Base-by-base conservation (phyloP, 176 grass and related monocot species). In the Typha latifolia region DNA sequence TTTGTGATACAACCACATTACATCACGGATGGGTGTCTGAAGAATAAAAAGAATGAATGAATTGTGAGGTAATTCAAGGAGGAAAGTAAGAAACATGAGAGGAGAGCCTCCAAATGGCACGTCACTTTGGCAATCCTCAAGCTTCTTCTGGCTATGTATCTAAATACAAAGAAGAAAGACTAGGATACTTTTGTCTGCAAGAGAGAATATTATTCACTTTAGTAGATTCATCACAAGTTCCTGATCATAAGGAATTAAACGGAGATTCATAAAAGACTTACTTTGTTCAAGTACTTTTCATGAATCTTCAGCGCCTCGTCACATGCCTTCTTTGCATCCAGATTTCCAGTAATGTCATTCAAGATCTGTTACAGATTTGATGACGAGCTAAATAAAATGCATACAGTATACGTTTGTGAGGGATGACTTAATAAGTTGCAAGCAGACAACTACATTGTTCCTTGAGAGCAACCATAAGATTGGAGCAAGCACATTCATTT, bases 261-360 rank as follows among this genome's bases (percentile, higher is more conserved):
- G 52, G 7, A 37, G n/a, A 57, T 57, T 15, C n/a, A 16, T 18
- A 16, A 2, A 57, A 67, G 32, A 48, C 15, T 12, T 75, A 67
- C 63, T 49, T 67, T 49, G 50, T 37, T 59, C 51, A 75, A 59
- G 64, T 75, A 75, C 13, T 67, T 75, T 16, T 32, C 16, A 48
- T 75, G 73, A 48, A 75, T n/a, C 64, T 67, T 75, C 63, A 75
- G 26, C 27, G 73, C 73, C 20, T 59, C 31, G 12, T 67, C 29
- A 5, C 73, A 75, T 24, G 73, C 73, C 37, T 75, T 67, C 49
- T 75, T 75, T 67, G 73, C 73, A 12, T 75, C 64, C 64, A 75
- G 27, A 31, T 20, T 67, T 67, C 63, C 73, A n/a, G 73, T 75
- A 16, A 75, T 61, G 29, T 75, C 73, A n/a, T 75, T 75, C 50